Evolutionary conservation across 106 monocot species (phyloP), one percentile per base, ranked within the genome.

Genomic region (Gastrodia elata): DNA sequence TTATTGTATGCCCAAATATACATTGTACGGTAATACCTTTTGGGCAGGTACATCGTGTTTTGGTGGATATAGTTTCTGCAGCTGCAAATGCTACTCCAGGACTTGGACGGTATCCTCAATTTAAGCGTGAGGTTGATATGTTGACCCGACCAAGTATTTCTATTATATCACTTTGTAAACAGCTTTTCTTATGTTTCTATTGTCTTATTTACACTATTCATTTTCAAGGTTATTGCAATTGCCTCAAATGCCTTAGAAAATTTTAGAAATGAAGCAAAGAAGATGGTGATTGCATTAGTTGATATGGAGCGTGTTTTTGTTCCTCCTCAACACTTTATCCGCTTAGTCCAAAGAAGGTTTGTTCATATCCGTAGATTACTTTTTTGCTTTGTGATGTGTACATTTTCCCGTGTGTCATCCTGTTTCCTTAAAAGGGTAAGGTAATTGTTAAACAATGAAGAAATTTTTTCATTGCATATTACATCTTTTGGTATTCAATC

Each of bases 241-340:
- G 90, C 90, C 35, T 80, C 90, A 65, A 46, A 71, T 77, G 90
- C 90, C 44, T 84, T 90, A 73, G 90, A 90, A 24, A 39, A n/a
- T 48, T 90, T 90, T 49, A 87, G 59, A 82, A 87, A 39, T 80
- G 90, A 90, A 68, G 83, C 90, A 8, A 90, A 87, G 77, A 96
- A 89, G 75, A 96, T 96, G 95, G 95, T 96, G 11, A 84, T 96
- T 79, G 95, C 95, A 59, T 79, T 96, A 59, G 89, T 96, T 81
- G 95, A 96, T 80, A 96, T 96, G 95, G 95, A 96, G 71, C 89
- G 95, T 73, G 95, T 87, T 64, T 96, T 89, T 90, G 95, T 96
- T 80, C 95, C 95, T 68, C 95, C 95, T 71, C 90, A 90, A 64
- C 90, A 90, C 65, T 90, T 90, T 58, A 90, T 90, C 70, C 90